Evolutionary conservation across 164 flowering plant genomes (phyloP).

Genomic region (Buxus sempervirens): DNA sequence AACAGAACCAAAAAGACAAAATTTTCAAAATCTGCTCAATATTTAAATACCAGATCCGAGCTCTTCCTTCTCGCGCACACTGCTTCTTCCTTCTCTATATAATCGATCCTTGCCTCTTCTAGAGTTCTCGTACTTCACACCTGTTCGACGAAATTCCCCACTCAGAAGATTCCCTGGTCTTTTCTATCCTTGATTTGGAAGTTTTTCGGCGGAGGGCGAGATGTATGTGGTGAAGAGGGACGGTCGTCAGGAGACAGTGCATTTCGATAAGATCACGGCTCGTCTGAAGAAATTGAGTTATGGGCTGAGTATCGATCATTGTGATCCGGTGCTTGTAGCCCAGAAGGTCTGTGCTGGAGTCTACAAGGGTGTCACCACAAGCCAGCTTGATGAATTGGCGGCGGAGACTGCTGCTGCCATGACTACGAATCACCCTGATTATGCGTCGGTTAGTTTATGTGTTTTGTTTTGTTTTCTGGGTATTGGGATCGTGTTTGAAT

Average conservation of each 20-base stretch:
- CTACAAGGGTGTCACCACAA: slow-evolving; percentile 95
- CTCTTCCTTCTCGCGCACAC: neutral
- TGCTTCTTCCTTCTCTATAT: neutral
- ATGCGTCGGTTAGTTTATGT: slow-evolving; percentile 68
- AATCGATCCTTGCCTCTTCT: neutral
- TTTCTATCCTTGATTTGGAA: neutral
- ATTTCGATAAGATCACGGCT: slow-evolving; percentile 96
- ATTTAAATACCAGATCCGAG: neutral
- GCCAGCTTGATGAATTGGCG: slow-evolving; percentile 94
- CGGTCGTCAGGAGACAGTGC: slow-evolving; percentile 91
- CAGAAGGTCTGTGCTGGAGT: slow-evolving; percentile 99
- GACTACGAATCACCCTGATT: slow-evolving; percentile 97
- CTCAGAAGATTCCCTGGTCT: neutral
- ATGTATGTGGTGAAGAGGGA: slow-evolving; percentile 99
- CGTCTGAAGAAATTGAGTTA: slow-evolving; percentile 97
- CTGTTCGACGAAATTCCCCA: slow-evolving; percentile 44
- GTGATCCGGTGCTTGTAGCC: slow-evolving; percentile 90
- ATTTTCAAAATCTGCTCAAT: neutral
- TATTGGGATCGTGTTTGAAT: neutral
- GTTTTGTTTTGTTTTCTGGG: neutral
- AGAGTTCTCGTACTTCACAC: slow-evolving; percentile 7
- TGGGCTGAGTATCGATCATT: slow-evolving; percentile 86
- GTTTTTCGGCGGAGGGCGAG: neutral
- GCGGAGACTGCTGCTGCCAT: slow-evolving; percentile 97
- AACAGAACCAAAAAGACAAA: too few relatives aligned